Base-by-base conservation (phyloP, 139 green algal genomes). In the Pleodorina starrii region DNA sequence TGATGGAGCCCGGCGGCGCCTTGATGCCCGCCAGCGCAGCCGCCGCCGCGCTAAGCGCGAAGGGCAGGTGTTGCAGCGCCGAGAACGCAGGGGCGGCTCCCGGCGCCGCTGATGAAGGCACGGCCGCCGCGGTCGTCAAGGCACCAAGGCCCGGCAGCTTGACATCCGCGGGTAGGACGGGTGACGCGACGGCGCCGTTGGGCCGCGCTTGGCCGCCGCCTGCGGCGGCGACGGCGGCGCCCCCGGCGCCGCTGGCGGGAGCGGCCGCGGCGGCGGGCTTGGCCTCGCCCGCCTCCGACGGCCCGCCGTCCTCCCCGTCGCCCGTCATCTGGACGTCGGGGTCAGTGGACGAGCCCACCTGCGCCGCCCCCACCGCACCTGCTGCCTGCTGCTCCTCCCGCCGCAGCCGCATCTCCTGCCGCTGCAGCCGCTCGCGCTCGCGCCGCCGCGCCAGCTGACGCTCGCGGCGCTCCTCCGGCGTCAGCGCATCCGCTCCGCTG, bases 341-440 rank as follows among this genome's bases (percentile, higher is more conserved):
- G 4, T 82, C 74, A 5, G 74, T 42, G 10, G 43, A 82, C 9
- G 74, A 82, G n/a, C 74, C 74, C 46, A 82, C 2, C 27, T 63
- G 44, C 50, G 40, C 17, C 51, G 35, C 36, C 78, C 27, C 19
- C 36, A 11, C 76, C 76, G 35, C 19, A 19, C 48, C 36, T 5
- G 19, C 6, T 25, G 29, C 29, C 46, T 43, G 44, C 51, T 74
- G 23, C 54, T 74, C 79, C 38, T 86, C 79, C 40, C 54, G n/a
- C 43, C 23, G 42, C 42, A 68, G 6, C 42, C 81, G 81, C 59
- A 76, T 12, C 44, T 78, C 81, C 43, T 50, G n/a, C n/a, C 60
- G 60, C 42, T 36, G 43, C 60, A 23, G n/a, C 42, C 81, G 81
- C 81, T 87, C 81, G 2, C 63, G 81, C 59, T 87, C 81, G 29